phyloP scores from a whole-genome alignment of 2,329 filamentous ascomycete genomes.

The Colletotrichum kahawae region DNA sequence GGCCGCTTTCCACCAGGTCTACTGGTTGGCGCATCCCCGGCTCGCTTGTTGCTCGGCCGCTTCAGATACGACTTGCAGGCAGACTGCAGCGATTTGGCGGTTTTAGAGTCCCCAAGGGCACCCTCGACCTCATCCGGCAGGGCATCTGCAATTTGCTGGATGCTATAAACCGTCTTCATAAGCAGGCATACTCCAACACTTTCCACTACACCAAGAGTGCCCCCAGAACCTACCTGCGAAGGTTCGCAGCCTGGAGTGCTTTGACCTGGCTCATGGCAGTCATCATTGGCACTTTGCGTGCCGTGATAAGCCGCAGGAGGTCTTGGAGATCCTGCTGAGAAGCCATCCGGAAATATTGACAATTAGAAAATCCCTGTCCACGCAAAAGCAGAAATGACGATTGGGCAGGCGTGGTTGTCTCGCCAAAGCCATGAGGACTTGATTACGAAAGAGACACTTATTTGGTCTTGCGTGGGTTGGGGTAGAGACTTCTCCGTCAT shows the following conservation, averaged over 20 bases:
- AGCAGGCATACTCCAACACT: background rate
- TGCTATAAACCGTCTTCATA: slow-evolving; percentile 37
- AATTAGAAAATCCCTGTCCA: background rate
- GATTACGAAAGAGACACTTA: background rate
- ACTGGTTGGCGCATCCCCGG: background rate
- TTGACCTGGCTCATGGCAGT: slow-evolving; percentile 64
- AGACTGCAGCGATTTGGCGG: slow-evolving; percentile 54
- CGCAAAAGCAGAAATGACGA: background rate
- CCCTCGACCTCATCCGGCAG: slow-evolving; percentile 47
- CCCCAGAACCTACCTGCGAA: slow-evolving; percentile 53
- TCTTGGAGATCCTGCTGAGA: slow-evolving; percentile 65
- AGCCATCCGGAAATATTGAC: slow-evolving; percentile 47
- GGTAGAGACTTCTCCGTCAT: background rate
- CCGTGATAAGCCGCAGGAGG: slow-evolving; percentile 63
- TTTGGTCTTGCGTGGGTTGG: background rate
- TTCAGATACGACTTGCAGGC: slow-evolving; percentile 61
- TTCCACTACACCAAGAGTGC: background rate
- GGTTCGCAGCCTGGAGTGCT: slow-evolving; percentile 57
- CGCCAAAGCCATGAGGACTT: background rate
- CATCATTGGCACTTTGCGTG: slow-evolving; percentile 63
- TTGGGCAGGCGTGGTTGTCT: background rate
- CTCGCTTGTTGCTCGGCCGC: background rate
- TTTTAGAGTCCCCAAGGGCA: slow-evolving; percentile 53
- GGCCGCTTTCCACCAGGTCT: slow-evolving; percentile 26
- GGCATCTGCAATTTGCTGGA: slow-evolving; percentile 59